Percentiles rank a stretch among this genome's conserved stretches.
Evolutionary conservation across 2,329 filamentous ascomycete species (phyloP).

Genomic region (Diaporthe eres): DNA sequence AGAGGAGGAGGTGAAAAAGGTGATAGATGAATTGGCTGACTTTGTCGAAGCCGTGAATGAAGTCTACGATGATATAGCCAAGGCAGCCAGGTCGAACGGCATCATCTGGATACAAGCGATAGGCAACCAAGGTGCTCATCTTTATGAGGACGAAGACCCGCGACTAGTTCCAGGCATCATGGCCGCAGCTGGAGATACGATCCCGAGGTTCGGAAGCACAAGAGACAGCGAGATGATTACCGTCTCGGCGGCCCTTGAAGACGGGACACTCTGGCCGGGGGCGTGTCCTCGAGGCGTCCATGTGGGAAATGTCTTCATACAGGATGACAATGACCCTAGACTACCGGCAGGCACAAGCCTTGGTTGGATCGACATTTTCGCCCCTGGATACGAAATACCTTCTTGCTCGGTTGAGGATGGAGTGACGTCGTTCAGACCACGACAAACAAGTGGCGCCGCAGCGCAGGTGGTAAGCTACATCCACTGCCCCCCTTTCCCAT

Average conservation of each 20-base stretch:
- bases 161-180: background rate
- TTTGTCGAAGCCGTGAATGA: background rate
- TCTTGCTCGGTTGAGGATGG: background rate
- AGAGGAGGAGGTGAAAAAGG: background rate
- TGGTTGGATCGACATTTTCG: conserved; percentile 26
- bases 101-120: conserved; percentile 1
- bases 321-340: conserved; percentile 13
- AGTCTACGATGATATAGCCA: background rate
- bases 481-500: background rate
- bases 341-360: conserved; percentile 1
- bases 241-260: background rate
- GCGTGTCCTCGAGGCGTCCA: conserved; percentile 12
- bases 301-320: conserved; percentile 9
- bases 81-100: conserved; percentile 1
- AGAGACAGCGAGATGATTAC: conserved; percentile 26
- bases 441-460: conserved; percentile 18
- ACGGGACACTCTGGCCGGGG: conserved; percentile 24
- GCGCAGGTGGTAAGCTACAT: conserved; percentile 11
- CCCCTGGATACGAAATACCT: background rate
- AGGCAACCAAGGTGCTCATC: conserved; percentile 8
- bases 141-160: background rate
- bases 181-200: background rate
- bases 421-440: background rate
- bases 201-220: background rate
- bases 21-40: background rate